phyloP scores from a whole-genome alignment of 768 basidiomycete species.

The Lactifluus echinatus region DNA sequence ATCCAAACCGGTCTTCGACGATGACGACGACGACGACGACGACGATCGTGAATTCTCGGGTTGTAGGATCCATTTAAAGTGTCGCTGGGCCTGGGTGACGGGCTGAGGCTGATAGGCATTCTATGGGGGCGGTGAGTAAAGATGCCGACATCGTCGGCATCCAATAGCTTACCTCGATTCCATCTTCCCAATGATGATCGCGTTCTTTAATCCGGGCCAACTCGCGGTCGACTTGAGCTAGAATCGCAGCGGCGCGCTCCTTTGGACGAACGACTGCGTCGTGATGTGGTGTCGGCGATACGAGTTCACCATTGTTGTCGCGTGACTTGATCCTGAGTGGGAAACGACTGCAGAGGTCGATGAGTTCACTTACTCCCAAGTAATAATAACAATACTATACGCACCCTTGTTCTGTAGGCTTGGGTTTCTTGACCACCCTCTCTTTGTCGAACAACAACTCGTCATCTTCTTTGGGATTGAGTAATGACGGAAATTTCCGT shows the following conservation, averaged over 20 bases:
- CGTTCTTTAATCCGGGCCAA: conserved; percentile 52
- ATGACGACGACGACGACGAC: conserved; percentile 20
- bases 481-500: conserved; percentile 55
- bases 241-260: conserved; percentile 55
- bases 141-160: neutral
- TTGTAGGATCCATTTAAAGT: conserved; percentile 55
- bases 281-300: conserved; percentile 34
- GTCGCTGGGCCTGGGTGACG: conserved; percentile 47
- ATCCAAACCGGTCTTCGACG: conserved; percentile 23
- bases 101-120: conserved; percentile 62
- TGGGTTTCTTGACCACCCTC: conserved; percentile 50
- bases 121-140: conserved; percentile 29
- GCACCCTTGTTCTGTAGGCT: conserved; percentile 27
- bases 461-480: conserved; percentile 54
- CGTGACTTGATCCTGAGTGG: conserved; percentile 43
- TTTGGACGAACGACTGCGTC: conserved; percentile 52
- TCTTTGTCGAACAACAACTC: conserved; percentile 69
- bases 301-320: conserved; percentile 33
- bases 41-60: conserved; percentile 29
- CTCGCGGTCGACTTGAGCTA: conserved; percentile 52
- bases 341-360: conserved; percentile 31
- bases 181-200: conserved; percentile 82
- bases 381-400: conserved; percentile 18
- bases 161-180: conserved; percentile 57
- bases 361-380: neutral